Percentiles rank a stretch among this genome's conserved stretches.
phyloP scores from a whole-genome alignment of 805 yeast species.

The Metschnikowia henanensis region DNA sequence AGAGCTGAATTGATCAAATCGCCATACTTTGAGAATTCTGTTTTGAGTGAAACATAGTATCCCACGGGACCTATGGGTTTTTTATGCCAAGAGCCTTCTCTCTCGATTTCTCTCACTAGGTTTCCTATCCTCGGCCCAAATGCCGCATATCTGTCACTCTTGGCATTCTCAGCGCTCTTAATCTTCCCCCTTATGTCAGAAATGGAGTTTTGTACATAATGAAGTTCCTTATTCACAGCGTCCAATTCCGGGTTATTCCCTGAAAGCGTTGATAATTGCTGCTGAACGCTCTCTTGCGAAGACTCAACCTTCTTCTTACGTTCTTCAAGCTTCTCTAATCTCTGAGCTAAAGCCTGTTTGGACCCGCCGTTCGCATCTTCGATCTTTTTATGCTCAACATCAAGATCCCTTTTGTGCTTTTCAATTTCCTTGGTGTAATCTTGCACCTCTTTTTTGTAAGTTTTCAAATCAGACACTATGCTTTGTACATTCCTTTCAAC shows the following conservation, averaged over 20 bases:
- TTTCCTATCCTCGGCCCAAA: slow-evolving; percentile 49
- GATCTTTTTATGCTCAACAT: slow-evolving; percentile 37
- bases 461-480: slow-evolving; percentile 12
- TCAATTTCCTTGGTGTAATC: slow-evolving; percentile 11
- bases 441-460: slow-evolving; percentile 23
- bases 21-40: slow-evolving; percentile 55
- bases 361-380: slow-evolving; percentile 46
- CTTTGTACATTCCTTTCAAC: slow-evolving; percentile 11
- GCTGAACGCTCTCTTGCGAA: slow-evolving; percentile 14
- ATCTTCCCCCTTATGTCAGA: slow-evolving; percentile 8
- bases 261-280: slow-evolving; percentile 3
- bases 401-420: slow-evolving; percentile 22
- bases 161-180: slow-evolving; percentile 12
- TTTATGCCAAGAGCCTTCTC: slow-evolving; percentile 31
- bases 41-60: slow-evolving; percentile 52
- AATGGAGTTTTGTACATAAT: slow-evolving; percentile 7
- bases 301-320: slow-evolving; percentile 12
- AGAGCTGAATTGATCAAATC: slow-evolving; percentile 59
- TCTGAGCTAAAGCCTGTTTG: slow-evolving; percentile 30
- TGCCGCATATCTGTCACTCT: slow-evolving; percentile 41
- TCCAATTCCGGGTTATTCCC: slow-evolving; percentile 12
- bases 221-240: slow-evolving; percentile 11
- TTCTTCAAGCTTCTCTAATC: slow-evolving; percentile 18
- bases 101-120: slow-evolving; percentile 40
- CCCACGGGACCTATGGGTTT: slow-evolving; percentile 86